Conservation (phyloP, 345 rosid species). For the Boechera retrofracta region DNA sequence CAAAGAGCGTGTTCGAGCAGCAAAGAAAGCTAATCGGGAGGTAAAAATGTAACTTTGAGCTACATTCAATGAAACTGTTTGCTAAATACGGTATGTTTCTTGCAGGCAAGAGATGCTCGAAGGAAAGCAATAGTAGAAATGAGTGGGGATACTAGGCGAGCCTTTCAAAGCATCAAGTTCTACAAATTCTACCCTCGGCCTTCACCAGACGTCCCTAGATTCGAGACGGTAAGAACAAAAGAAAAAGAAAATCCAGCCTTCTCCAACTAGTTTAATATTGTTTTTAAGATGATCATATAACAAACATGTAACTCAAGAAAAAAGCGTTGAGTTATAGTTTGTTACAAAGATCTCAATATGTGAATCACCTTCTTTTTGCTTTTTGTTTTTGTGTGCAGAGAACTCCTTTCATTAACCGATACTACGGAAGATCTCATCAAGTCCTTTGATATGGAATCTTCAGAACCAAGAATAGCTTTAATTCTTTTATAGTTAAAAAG, state of each 20-base stretch:
- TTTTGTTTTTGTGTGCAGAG: slow-evolving; percentile 54
- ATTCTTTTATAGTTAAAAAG: too few species aligned
- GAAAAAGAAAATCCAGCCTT: too few species aligned
- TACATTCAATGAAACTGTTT: neutral
- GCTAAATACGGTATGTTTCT: neutral
- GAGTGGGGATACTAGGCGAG: slow-evolving; percentile 71
- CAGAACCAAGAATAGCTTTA: slow-evolving; percentile 12
- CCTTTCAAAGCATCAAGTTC: slow-evolving; percentile 70
- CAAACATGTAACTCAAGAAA: neutral
- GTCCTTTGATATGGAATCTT: slow-evolving; percentile 45
- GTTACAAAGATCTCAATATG: neutral
- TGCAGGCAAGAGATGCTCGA: slow-evolving; percentile 81
- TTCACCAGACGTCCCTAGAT: slow-evolving; percentile 60
- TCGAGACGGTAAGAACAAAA: slow-evolving; percentile 53
- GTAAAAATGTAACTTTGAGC: neutral
- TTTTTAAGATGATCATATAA: neutral
- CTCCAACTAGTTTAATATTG: neutral
- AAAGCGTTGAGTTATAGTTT: neutral
- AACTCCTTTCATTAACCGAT: slow-evolving; percentile 71
- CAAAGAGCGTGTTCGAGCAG: slow-evolving; percentile 78
- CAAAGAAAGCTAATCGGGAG: slow-evolving; percentile 81
- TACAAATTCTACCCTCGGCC: slow-evolving; percentile 89
- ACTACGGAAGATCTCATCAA: slow-evolving; percentile 80
- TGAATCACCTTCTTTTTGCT: neutral
- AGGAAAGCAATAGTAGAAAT: slow-evolving; percentile 71